These are phyloP conservation scores for Aureobasidium subglaciale DNA, from an alignment of 2,329 filamentous ascomycete genomes.

Conservation along the genomic window DNA sequence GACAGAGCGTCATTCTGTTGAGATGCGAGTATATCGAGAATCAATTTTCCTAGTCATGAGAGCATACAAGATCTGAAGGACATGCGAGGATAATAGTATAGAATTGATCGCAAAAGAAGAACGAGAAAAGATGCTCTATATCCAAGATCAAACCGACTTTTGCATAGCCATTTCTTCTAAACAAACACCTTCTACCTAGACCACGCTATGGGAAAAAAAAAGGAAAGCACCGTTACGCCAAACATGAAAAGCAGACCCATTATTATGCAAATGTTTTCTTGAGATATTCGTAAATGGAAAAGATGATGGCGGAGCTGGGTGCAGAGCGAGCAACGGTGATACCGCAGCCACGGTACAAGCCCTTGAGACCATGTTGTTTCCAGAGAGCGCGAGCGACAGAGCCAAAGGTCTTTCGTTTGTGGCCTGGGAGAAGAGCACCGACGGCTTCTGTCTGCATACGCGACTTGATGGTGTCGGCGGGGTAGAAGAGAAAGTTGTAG, in stretches of 20 bases:
- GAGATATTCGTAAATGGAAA: constrained; percentile 86
- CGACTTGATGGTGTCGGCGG: constrained; percentile 94
- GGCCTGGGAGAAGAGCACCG: constrained; percentile 41
- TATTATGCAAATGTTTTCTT: constrained; percentile 54
- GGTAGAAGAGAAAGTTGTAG: constrained; percentile 97
- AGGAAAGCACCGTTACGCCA: neutral
- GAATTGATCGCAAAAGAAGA: too few relatives aligned
- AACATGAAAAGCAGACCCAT: neutral
- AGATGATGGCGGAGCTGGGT: constrained; percentile 96
- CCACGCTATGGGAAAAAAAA: neutral
- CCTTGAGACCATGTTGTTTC: constrained; percentile 71
- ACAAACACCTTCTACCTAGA: neutral
- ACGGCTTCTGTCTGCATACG: constrained; percentile 83
- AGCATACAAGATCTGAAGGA: too few relatives aligned
- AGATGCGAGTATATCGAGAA: neutral
- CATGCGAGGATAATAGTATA: too few relatives aligned
- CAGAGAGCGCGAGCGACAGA: constrained; percentile 68
- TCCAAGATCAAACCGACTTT: neutral
- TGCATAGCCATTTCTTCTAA: neutral
- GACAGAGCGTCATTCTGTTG: constrained; percentile 5
- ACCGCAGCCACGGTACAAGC: constrained; percentile 88
- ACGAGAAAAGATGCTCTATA: too few relatives aligned
- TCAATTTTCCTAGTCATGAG: too few relatives aligned
- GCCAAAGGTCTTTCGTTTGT: constrained; percentile 58
- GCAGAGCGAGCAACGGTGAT: constrained; percentile 84